A percentile compares a stretch with the other conserved stretches of the same genome.
phyloP scores from a whole-genome alignment of 441 rosid genomes.

The Erodium chrysanthum region DNA sequence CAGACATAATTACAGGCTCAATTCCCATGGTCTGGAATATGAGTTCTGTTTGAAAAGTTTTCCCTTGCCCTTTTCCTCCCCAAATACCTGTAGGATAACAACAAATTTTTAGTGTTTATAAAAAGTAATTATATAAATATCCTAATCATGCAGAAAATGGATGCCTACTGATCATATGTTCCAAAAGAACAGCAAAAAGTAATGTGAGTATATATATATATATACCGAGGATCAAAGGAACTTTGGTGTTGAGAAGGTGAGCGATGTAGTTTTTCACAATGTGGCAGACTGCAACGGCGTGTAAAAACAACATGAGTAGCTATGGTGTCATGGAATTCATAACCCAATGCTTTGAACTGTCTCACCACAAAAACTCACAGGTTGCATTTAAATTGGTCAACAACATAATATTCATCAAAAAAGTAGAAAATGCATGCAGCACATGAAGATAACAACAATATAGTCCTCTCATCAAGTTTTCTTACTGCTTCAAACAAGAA shows the following conservation, averaged over 20 bases:
- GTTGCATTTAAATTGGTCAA: neutral
- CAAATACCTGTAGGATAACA: slow-evolving; percentile 51
- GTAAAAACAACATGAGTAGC: slow-evolving; percentile 13
- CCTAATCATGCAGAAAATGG: neutral
- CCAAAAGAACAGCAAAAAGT: neutral
- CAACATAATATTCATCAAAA: neutral
- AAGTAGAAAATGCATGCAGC: neutral
- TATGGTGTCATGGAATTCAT: slow-evolving; percentile 5
- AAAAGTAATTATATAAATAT: slow-evolving; percentile 1
- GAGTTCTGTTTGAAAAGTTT: slow-evolving; percentile 91
- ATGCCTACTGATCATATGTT: neutral
- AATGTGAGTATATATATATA: neutral
- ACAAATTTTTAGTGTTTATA: slow-evolving; percentile 11
- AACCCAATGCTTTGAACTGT: neutral
- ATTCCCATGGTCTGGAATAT: slow-evolving; percentile 83
- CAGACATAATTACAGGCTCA: slow-evolving; percentile 90
- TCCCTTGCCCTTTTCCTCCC: slow-evolving; percentile 99
- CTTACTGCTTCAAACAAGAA: slow-evolving; percentile 23
- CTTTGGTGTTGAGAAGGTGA: slow-evolving; percentile 50
- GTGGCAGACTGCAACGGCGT: slow-evolving; percentile 54
- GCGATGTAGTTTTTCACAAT: slow-evolving; percentile 90
- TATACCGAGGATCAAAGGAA: slow-evolving; percentile 76
- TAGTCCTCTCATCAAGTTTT: slow-evolving; percentile 20
- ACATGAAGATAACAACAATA: neutral
- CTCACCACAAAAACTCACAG: neutral